Conservation (phyloP, 1,284 basidiomycete species). For the Blastosporella zonata region DNA sequence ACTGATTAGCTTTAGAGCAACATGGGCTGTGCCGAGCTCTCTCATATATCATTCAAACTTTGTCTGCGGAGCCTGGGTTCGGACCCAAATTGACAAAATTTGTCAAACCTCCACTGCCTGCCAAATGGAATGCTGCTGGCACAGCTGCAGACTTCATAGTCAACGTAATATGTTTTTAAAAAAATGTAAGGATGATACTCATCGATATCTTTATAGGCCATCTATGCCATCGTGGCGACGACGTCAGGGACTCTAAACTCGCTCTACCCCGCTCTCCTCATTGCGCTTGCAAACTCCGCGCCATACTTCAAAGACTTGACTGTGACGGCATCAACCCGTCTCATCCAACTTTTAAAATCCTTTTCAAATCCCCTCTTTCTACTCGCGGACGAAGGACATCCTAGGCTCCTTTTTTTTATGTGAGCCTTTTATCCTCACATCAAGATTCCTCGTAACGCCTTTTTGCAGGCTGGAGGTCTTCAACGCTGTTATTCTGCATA, state of each 20-base stretch:
- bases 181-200: neutral
- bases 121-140: constrained; percentile 75
- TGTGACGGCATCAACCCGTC: constrained; percentile 76
- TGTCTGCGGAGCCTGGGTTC: constrained; percentile 83
- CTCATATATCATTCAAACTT: constrained; percentile 88
- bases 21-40: constrained; percentile 88
- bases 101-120: constrained; percentile 61
- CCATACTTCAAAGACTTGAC: constrained; percentile 83
- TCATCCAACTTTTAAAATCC: constrained; percentile 85
- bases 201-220: constrained; percentile 49
- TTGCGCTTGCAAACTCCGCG: constrained; percentile 84
- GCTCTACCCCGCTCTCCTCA: constrained; percentile 89
- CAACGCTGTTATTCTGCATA: constrained; percentile 77
- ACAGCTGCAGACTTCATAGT: constrained; percentile 84
- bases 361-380: constrained; percentile 89
- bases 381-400: constrained; percentile 91
- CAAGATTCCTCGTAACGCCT: neutral
- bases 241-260: constrained; percentile 80
- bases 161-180: constrained; percentile 54
- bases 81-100: constrained; percentile 63
- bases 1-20: constrained; percentile 54
- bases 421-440: constrained; percentile 26
- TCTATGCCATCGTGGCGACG: constrained; percentile 86
- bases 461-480: constrained; percentile 79
- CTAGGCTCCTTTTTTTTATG: constrained; percentile 89